phyloP scores from a whole-genome alignment of 306 rosid species.

The Argentina anserina region DNA sequence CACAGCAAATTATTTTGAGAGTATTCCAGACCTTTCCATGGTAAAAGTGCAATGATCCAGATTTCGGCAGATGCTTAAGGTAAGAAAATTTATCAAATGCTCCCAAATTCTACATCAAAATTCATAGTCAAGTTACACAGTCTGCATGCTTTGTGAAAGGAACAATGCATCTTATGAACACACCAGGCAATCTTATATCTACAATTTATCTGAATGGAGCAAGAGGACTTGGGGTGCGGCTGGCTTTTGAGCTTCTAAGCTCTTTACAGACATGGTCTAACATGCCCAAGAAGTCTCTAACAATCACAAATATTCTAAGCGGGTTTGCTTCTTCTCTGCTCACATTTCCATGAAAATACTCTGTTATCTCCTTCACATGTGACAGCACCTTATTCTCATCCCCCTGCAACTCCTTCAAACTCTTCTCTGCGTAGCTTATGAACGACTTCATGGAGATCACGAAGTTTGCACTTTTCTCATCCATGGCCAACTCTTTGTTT shows the following conservation, averaged over 20 bases:
- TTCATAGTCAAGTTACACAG: not conserved
- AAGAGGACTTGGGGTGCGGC: constrained; percentile 64
- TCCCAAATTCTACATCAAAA: constrained; percentile 7
- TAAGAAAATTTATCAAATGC: not conserved
- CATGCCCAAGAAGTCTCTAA: constrained; percentile 88
- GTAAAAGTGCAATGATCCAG: not conserved
- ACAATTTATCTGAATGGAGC: constrained; percentile 65
- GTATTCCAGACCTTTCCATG: not conserved
- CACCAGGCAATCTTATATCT: constrained; percentile 22
- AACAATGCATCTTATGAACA: constrained; percentile 5
- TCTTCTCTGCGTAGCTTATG: constrained; percentile 45
- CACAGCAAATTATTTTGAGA: not conserved
- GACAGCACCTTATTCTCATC: constrained; percentile 65
- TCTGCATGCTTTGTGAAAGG: not conserved
- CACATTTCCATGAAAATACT: constrained; percentile 89
- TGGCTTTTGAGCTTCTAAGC: constrained; percentile 53
- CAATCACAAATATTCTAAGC: constrained; percentile 82
- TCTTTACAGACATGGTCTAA: constrained; percentile 90
- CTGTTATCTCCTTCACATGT: constrained; percentile 72
- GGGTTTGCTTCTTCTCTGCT: constrained; percentile 79
- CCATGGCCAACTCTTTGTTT: constrained; percentile 37
- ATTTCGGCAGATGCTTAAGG: not conserved
- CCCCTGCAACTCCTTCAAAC: constrained; percentile 48
- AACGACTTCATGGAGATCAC: constrained; percentile 46
- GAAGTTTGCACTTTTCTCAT: constrained; percentile 38